Evolutionary conservation across 1,284 basidiomycete species (phyloP).

Genomic region (Tilletia walkeri): DNA sequence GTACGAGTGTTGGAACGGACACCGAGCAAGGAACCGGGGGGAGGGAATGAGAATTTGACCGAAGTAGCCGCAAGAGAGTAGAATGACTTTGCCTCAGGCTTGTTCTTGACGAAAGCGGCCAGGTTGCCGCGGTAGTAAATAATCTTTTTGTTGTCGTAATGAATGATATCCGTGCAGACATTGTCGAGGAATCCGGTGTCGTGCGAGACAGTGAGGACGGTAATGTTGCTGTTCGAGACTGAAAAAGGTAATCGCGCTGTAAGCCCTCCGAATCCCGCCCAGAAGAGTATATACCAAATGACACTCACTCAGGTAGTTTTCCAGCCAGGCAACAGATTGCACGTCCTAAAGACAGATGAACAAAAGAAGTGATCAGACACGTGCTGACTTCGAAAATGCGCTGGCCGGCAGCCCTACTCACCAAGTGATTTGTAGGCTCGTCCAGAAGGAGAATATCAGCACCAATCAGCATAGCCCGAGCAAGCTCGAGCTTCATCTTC

Average conservation of each 20-base stretch:
- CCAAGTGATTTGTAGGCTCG: slow-evolving; percentile 75
- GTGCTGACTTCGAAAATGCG: background rate
- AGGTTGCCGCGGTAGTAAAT: slow-evolving; percentile 94
- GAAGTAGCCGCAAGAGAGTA: slow-evolving; percentile 92
- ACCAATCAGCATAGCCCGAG: slow-evolving; percentile 57
- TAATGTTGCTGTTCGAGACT: slow-evolving; percentile 58
- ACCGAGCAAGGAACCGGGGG: slow-evolving; percentile 94
- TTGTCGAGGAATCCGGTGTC: slow-evolving; percentile 97
- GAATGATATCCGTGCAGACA: slow-evolving; percentile 95
- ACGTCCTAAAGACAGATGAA: slow-evolving; percentile 69
- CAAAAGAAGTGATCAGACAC: slow-evolving; percentile 24
- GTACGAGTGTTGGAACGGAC: slow-evolving; percentile 94
- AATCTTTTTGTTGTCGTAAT: slow-evolving; percentile 95
- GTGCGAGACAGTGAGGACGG: slow-evolving; percentile 93
- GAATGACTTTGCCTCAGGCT: slow-evolving; percentile 94
- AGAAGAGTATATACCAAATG: background rate
- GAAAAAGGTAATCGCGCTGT: background rate
- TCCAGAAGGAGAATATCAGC: slow-evolving; percentile 90
- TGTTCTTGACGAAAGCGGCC: slow-evolving; percentile 82
- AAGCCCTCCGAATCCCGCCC: background rate
- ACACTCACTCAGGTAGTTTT: slow-evolving; percentile 66
- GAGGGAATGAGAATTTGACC: slow-evolving; percentile 94
- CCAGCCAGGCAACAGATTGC: slow-evolving; percentile 86
- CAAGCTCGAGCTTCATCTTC: slow-evolving; percentile 93
- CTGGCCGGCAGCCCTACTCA: background rate